Evolutionary conservation across 2,329 filamentous ascomycete species (phyloP), one percentile per base, ranked within the genome.

Genomic region (Pseudonectria buxi): DNA sequence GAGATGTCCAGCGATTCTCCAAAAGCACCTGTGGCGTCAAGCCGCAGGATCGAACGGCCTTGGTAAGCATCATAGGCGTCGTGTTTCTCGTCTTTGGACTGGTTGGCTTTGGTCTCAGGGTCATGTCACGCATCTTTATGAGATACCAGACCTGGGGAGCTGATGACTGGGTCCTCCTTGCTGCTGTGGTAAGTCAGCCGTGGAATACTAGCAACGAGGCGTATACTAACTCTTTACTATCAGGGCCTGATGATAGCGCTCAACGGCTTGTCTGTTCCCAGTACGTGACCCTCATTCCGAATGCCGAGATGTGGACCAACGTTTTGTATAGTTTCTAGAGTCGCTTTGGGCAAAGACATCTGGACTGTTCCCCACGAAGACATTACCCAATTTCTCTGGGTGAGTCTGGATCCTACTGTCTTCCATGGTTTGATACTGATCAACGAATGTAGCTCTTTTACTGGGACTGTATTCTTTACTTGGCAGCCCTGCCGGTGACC

Each of bases 81-180:
- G 30, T 37, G 1, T 40, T 40, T 18, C 38, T 40, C 16, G 30
- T 26, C 10, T 28, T 40, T 15, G 34, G 33, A 2, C 30, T 40
- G 24, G 5, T 40, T 2, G 28, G 27, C 12, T 40, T 36, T 26
- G 24, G 25, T 7, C 30, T 37, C 10, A 29, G 38, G 10, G 30
- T 40, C 12, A 26, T 40, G 16, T 30, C 30, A 4, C 33, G 32
- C 10, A n/a, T 40, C 1, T 27, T 27, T 14, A 10, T 40, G 15
- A 28, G 34, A 7, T 3, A 11, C 9, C 34, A 40, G 13, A 26
- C 30, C 14, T 40, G 38, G 38, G 38, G 38, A 22, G 15, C 30
- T 31, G 38, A 40, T 5, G 38, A 40, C 28, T 40, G 38, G 38
- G 38, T 40, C 9, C 36, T 40, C 30, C 28, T 33, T n/a, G 13